Conservation (phyloP, 2,329 filamentous ascomycete species). For the Fusarium pseudonygamai region DNA sequence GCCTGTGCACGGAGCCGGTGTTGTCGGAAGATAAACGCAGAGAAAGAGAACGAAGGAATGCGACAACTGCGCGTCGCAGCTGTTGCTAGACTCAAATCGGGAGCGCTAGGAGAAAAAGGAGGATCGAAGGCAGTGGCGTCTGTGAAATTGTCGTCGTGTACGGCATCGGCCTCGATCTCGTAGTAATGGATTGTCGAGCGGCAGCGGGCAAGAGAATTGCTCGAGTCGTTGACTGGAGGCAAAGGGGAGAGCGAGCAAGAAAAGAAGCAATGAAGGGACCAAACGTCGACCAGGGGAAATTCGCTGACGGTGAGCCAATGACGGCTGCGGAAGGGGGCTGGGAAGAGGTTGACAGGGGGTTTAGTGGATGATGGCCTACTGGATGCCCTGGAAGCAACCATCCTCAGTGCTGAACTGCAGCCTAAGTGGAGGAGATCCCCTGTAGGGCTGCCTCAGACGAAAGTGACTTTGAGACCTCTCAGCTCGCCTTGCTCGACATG, state of each 20-base stretch:
- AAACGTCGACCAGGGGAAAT: conserved; percentile 26
- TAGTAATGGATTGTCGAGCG: conserved; percentile 23
- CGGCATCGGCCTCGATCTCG: not conserved
- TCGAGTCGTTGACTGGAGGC: conserved; percentile 35
- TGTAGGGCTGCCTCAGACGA: not conserved
- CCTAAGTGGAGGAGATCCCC: not conserved
- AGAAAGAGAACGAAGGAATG: conserved; percentile 33
- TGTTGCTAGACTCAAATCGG: conserved; percentile 24
- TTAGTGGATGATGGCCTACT: conserved; percentile 25
- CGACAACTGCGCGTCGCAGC: conserved; percentile 12
- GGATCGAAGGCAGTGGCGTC: not conserved
- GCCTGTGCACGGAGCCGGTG: conserved; percentile 28
- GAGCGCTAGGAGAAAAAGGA: not conserved
- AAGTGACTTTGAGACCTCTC: conserved; percentile 2
- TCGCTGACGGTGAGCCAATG: conserved; percentile 34
- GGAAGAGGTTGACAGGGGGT: conserved; percentile 17
- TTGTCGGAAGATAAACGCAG: conserved; percentile 23
- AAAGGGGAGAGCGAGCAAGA: conserved; percentile 28
- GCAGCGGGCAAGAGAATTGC: conserved; percentile 31
- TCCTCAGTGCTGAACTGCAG: conserved; percentile 20
- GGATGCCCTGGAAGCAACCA: conserved; percentile 38
- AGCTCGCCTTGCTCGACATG: conserved; percentile 16
- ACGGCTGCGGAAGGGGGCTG: conserved; percentile 13
- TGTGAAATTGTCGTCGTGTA: not conserved
- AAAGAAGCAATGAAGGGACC: conserved; percentile 35